Base-by-base conservation (phyloP, 805 yeast species). In the Komagataella mondaviorum region DNA sequence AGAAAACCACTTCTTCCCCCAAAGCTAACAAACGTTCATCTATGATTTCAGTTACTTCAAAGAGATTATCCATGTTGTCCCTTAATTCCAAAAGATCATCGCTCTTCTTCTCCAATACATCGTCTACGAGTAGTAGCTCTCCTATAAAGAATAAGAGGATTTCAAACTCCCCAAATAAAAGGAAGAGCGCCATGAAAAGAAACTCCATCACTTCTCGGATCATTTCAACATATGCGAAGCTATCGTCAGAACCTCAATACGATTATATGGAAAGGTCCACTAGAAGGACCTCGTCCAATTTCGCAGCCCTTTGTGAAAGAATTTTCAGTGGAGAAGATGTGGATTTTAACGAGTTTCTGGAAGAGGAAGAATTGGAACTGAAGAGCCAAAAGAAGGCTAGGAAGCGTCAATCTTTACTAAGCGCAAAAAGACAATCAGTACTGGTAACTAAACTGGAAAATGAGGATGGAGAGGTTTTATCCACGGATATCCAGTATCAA, bases 301-400 rank as follows among this genome's bases (percentile, higher is more conserved):
- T 85, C 70, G 93, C 89, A 10, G 76, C 85, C 2, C 69, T 85
- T 46, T 83, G 88, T 70, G 91, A 85, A 66, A 81, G 78, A 64
- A 78, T 85, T 53, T 85, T 85, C 70, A 84, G 78, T 58, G 85
- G 83, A 63, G 89, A 83, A 59, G 76, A 74, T 56, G 78, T 73
- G 50, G 85, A 80, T 75, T 51, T 71, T 68, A 54, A 71, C 68
- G 61, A 62, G 72, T 57, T 64, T 4, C 58, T 72, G 45, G 57
- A 71, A 51, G 67, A 71, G 48, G 64, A 71, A 14, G 64, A 60
- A 53, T 68, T 23, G 45, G 44, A n/a, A 23, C 8, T n/a, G 46
- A 45, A 14, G 52, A 52, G 5, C 57, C 56, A 22, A 57, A 56
- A 47, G 51, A 16, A 22, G 48, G 20, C 14, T 49, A 48, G 17